Evolutionary conservation across 768 basidiomycete species (phyloP), one percentile per base, ranked within the genome.

Genomic region (Pulveroboletus ravenelii): DNA sequence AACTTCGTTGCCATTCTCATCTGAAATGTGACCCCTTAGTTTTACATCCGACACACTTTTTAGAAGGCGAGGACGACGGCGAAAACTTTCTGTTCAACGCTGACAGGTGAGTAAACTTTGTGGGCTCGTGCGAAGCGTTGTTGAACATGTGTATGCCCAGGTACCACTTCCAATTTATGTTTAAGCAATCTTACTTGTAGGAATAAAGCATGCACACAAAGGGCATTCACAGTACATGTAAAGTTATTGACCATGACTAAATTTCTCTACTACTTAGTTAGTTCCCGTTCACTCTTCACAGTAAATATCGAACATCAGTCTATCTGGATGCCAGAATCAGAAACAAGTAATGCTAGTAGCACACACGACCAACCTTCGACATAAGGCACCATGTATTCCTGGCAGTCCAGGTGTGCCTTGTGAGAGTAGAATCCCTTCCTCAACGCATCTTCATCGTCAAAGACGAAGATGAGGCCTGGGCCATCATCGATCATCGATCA

Each of bases 61-160:
- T 98, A 53, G 94, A 97, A 68, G 88, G 82, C n/a, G 94, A 97
- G 69, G 92, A 95, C 63, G 75, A 82, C 1, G 85, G 87, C 6
- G 87, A 94, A 57, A 97, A 98, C 66, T 95, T 96, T 73, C 70
- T 96, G 53, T 95, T 95, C 71, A 90, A 89, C 62, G 81, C 90
- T 27, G 93, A 95, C 62, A 77, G 79, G 87, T 85, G 55, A 52
- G 77, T 64, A 29, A 10, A 10, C 10, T 40, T 37, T 30, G 38
- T 32, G 32, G 14, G 14, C 31, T 41, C 17, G 3, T 39, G 35
- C 13, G 37, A 23, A 20, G 6, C 49, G 14, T 40, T 48, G 18
- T 39, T 65, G n/a, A 59, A 38, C 17, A 41, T 30, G 30, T 9
- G 14, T 18, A 30, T 47, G 7, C 17, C 50, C 29, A 67, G 88